These are phyloP conservation scores for Oidium heveae DNA, from an alignment of 2,329 filamentous ascomycete genomes.

Conservation along the genomic window DNA sequence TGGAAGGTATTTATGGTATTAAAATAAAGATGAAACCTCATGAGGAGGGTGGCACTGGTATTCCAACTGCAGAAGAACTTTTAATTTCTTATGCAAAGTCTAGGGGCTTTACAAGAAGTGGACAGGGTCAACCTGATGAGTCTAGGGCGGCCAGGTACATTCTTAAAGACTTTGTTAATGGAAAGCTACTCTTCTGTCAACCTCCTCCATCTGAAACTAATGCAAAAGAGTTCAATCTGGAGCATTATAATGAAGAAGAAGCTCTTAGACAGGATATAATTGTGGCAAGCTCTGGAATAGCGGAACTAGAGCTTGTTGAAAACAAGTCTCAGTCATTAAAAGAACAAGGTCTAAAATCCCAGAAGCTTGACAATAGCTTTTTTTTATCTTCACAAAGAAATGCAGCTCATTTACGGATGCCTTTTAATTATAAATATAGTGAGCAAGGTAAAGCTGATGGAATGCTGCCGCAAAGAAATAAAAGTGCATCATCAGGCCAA, in stretches of 20 bases:
- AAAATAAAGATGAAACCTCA: conserved; percentile 54
- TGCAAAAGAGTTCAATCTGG: conserved; percentile 54
- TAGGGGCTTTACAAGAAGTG: conserved; percentile 72
- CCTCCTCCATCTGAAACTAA: conserved; percentile 59
- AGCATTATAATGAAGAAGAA: conserved; percentile 64
- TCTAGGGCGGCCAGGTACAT: conserved; percentile 72
- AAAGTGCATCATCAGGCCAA: conserved; percentile 52
- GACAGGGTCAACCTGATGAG: conserved; percentile 77
- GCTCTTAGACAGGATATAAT: conserved; percentile 59
- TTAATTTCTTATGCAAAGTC: conserved; percentile 69
- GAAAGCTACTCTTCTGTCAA: conserved; percentile 78
- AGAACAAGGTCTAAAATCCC: conserved; percentile 45
- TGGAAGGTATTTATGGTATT: conserved; percentile 88
- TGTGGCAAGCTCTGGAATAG: conserved; percentile 23
- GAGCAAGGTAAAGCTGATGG: conserved; percentile 41
- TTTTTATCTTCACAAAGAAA: conserved; percentile 41
- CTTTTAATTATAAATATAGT: conserved; percentile 76
- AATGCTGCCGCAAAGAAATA: conserved; percentile 66
- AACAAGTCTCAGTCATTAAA: conserved; percentile 23
- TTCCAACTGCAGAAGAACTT: conserved; percentile 63
- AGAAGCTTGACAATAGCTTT: conserved; percentile 66
- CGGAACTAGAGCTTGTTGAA: conserved; percentile 15
- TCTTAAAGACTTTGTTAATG: conserved; percentile 92
- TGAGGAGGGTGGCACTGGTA: conserved; percentile 81
- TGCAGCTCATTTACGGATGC: conserved; percentile 44